These are phyloP conservation scores for Fusarium tricinctum DNA, from an alignment of 2,329 filamentous ascomycete genomes.

Conservation along the genomic window DNA sequence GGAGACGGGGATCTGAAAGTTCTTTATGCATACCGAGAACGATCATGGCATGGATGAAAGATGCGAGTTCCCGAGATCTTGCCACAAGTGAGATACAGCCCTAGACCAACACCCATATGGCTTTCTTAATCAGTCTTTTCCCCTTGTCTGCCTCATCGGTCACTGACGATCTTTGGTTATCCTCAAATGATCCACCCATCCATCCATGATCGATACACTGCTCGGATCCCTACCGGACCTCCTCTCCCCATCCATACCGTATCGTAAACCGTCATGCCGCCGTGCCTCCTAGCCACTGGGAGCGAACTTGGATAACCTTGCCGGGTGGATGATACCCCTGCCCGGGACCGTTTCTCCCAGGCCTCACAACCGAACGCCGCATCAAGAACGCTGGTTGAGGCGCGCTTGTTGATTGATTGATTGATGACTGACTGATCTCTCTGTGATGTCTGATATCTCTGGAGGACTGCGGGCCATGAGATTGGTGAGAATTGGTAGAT, in stretches of 20 bases:
- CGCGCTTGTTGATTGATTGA: constrained; percentile 25
- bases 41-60: constrained; percentile 29
- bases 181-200: constrained; percentile 38
- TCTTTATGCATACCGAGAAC: constrained; percentile 8
- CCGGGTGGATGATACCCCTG: constrained; percentile 39
- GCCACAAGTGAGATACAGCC: constrained; percentile 35
- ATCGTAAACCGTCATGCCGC: constrained; percentile 43
- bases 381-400: constrained; percentile 31
- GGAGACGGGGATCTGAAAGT: constrained; percentile 6
- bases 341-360: constrained; percentile 39
- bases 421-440: constrained; percentile 6
- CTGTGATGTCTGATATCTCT: constrained; percentile 19
- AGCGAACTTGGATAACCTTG: constrained; percentile 45
- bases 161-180: constrained; percentile 41
- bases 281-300: constrained; percentile 41
- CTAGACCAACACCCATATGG: constrained; percentile 41
- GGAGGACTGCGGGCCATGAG: constrained; percentile 1
- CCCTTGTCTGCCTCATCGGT: constrained; percentile 39
- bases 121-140: constrained; percentile 29
- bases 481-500: background rate
- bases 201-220: constrained; percentile 47
- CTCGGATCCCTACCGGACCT: constrained; percentile 40
- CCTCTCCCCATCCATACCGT: constrained; percentile 40
- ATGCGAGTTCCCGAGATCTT: constrained; percentile 34
- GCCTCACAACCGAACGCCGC: constrained; percentile 28